Base-by-base conservation (phyloP, 2,329 filamentous ascomycete species). In the Fusarium palustre region DNA sequence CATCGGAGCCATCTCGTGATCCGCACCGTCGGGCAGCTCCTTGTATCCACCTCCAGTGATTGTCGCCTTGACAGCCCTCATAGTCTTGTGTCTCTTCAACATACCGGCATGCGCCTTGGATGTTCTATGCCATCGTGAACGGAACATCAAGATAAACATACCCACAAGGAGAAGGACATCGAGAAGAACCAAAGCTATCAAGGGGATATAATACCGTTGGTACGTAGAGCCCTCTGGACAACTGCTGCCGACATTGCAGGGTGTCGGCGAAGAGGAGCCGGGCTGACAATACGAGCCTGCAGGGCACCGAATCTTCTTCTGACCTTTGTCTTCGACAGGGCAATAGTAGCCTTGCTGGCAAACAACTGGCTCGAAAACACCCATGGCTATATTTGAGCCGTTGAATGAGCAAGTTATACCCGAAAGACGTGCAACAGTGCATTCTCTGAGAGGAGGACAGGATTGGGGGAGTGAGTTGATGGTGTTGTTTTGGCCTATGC, bases 271-370 rank as follows among this genome's bases (percentile, higher is more conserved):
- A 2, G 80, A 72, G 7, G 83, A 81, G 8, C 86, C 86, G 1
- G 81, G 80, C 31, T 84, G 85, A 63, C 86, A 88, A 66, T 84
- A 88, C 4, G 79, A 78, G 25, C 85, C 85, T 11, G 76, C 62
- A 0, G 84, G 84, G 53, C 86, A 88, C 12, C 62, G 50, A 6
- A 82, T 66, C 43, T 78, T 79, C 56, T 82, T 70, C 42, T 76
- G 80, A 12, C 82, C 82, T 24, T 70, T 57, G 7, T 56, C 56
- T 7, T 69, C 56, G 3, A 56, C 34, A 2, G 85, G 85, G 50
- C 86, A 88, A 64, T 86, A 87, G 52, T 75, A 78, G 4, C 85
- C 85, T 38, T 79, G 68, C 41, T 79, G 78, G 69, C 86, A 88
- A 10, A 87, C 73, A 5, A 84, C 77, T 2, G 86, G 86, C 65